Base-by-base conservation (phyloP, 345 rosid genomes). In the Alliaria petiolata region DNA sequence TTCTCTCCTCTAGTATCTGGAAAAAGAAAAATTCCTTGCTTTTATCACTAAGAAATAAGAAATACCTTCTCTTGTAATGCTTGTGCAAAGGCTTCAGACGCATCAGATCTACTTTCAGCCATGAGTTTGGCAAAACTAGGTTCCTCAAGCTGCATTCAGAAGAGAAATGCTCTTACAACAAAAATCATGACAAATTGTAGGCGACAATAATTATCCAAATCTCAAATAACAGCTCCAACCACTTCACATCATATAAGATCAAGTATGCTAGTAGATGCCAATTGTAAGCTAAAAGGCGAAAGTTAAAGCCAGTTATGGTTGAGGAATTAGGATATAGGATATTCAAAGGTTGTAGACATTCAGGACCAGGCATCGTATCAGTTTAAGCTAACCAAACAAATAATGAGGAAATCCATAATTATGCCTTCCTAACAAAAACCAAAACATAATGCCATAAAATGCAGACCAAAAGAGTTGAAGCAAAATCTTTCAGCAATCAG, bases 31-130 rank as follows among this genome's bases (percentile, higher is more conserved):
- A 14, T 14, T 9, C 20, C 17, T 75, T 47, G 50, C 19, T 75
- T 60, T 8, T 16, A 46, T 45, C 62, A 52, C 11, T 25, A 67
- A 60, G 40, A 44, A 38, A 39, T 67, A 30, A 35, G 43, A 55
- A 46, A 40, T 70, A 74, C 99, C 99, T 93, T 93, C 64, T 93
- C 99, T 65, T 86, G 88, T 81, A 89, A 65, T 42, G 95, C 97
- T 80, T 84, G 95, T 39, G 90, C 82, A 72, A 93, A 74, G 78
- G 82, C 85, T 62, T 83, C 83, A 13, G 95, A 79, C 50, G 72
- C 30, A 68, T 80, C 80, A 50, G 50, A 78, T 73, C 79, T 77
- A 80, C 65, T 49, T 39, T 77, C 75, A 71, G 59, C 79, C 43
- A 8, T 56, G 40, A 39, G 33, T 38, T 71, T 63, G 19, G 66